phyloP scores from a whole-genome alignment of 306 rosid genomes.

The Pachyrhizus erosus region DNA sequence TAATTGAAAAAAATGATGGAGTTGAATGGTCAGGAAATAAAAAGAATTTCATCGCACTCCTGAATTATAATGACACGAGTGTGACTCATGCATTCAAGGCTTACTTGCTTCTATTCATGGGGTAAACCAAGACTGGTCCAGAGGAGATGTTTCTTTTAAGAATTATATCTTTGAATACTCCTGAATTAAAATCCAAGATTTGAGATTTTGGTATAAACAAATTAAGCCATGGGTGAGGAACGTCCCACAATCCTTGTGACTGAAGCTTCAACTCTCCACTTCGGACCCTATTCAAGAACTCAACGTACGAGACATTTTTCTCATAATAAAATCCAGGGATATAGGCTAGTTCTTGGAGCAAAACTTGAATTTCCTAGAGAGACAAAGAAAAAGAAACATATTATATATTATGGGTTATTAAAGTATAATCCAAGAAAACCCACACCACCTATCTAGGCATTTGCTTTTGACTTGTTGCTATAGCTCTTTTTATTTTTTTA shows the following conservation, averaged over 20 bases:
- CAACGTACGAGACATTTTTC: conserved; percentile 65
- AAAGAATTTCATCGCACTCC: background rate
- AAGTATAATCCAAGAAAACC: background rate
- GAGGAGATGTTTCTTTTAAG: conserved; percentile 67
- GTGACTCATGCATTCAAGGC: conserved; percentile 21
- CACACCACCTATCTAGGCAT: background rate
- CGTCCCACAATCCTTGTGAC: conserved; percentile 84
- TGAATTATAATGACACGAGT: background rate
- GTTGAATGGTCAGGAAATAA: background rate
- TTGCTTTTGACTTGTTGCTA: background rate
- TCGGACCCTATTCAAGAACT: conserved; percentile 81
- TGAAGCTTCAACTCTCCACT: conserved; percentile 78
- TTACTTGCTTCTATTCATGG: conserved; percentile 88
- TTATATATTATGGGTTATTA: background rate
- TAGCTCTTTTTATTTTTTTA: background rate
- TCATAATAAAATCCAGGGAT: conserved; percentile 70
- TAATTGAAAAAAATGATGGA: background rate
- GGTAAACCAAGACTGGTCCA: conserved; percentile 76
- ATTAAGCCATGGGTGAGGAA: conserved; percentile 96
- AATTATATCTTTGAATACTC: conserved; percentile 69
- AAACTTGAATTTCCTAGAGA: conserved; percentile 58
- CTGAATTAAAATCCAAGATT: conserved; percentile 63
- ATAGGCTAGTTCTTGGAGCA: conserved; percentile 61
- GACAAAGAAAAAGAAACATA: background rate
- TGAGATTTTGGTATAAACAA: conserved; percentile 75